Percentiles rank a stretch among this genome's conserved stretches.
Evolutionary conservation across 164 flowering plant species (phyloP).

Genomic region (Euptelea pleiosperma): DNA sequence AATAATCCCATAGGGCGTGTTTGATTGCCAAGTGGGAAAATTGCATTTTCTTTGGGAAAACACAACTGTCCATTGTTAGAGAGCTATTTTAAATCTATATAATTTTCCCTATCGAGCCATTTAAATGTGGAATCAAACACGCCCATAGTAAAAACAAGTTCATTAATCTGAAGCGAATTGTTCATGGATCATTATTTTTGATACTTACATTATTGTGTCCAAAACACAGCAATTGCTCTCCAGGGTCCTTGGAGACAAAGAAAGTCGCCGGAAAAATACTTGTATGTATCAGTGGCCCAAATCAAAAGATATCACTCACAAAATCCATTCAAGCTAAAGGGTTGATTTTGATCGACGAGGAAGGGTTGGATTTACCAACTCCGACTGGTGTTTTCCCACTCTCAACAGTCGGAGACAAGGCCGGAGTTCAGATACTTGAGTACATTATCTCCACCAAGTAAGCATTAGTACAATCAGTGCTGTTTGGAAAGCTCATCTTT

Average conservation of each 20-base stretch:
- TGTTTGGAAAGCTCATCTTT: no score
- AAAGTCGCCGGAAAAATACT: constrained; percentile 63
- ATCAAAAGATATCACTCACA: constrained; percentile 56
- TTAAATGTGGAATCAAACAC: no score
- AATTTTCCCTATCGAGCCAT: no score
- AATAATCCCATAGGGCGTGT: no score
- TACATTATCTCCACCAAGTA: constrained; percentile 73
- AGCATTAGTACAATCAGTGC: constrained; percentile 6
- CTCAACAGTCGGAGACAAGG: constrained; percentile 41
- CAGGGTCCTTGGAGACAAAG: constrained; percentile 66
- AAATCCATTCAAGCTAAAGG: constrained; percentile 66
- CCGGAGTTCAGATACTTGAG: constrained; percentile 49
- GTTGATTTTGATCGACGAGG: constrained; percentile 44
- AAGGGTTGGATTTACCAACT: constrained; percentile 53
- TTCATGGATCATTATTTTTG: no score
- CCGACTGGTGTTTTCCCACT: constrained; percentile 64
- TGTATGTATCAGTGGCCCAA: constrained; percentile 40
- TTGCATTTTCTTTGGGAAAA: no score
- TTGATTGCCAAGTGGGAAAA: no score
- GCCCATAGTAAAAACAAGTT: no score
- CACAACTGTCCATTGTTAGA: no score
- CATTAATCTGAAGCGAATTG: no score
- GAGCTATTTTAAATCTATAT: no score
- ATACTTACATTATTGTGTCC: no score
- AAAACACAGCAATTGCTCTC: constrained; percentile 64